Base-by-base conservation (phyloP, 23 red algal genomes). In the Chondrus crispus region DNA sequence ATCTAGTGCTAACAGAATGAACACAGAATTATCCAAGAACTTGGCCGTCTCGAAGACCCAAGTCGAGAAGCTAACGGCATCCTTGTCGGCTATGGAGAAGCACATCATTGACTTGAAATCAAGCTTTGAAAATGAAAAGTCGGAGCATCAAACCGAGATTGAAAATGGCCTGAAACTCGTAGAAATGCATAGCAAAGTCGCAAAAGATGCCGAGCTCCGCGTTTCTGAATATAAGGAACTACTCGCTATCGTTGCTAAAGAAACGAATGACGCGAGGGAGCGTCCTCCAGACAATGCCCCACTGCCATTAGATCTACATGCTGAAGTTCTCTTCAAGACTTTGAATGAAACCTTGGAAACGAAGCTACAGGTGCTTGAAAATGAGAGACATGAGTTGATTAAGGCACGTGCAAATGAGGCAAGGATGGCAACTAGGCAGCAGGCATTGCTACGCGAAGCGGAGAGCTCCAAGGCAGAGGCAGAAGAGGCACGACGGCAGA, bases 281-380 rank as follows among this genome's bases (percentile, higher is more conserved):
- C 60, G 60, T 32, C 26, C 35, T 32, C 18, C 60, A 32, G 26
- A 66, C 9, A 66, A 1, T 19, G 18, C 9, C 6, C 26, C 9
- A 32, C 60, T 32, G 18, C 77, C 85, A 9, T 49, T 89, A 44
- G 60, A 76, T n/a, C 49, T 49, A 19, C 85, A 89, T 47, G 68
- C 72, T 2, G 85, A 89, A 40, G 85, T 89, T 3, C 35, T 89
- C 2, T 66, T 89, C 12, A 89, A 79, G 43, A 79, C 46, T 73
- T 71, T 89, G 69, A 66, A 89, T 20, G 33, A 75, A 43, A 50
- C 68, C 12, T 68, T 89, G 13, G 85, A 89, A 48, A 43, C 85
- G 22, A 60, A 66, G 28, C 72, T 57, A 62, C 20, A 72, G 16
- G 24, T 53, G 57, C 69, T 89, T 30, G 85, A 89, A 32, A 66